A percentile compares a stretch with the other conserved stretches of the same genome.
phyloP scores from a whole-genome alignment of 345 rosid species.

The Firmiana major region DNA sequence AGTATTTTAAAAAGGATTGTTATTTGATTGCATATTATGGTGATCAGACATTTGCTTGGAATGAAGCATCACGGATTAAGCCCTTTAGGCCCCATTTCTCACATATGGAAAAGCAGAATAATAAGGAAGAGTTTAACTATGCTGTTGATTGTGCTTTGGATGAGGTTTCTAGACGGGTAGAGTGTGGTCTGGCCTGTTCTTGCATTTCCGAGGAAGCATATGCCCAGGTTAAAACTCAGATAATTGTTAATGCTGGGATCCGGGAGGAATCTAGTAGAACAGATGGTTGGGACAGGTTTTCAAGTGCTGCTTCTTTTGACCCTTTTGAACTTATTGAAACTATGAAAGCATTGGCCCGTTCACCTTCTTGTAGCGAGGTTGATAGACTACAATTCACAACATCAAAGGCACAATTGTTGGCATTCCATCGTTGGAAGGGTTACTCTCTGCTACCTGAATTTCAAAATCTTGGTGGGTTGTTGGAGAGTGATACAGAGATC shows the following conservation, averaged over 20 bases:
- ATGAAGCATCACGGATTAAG: slow-evolving; percentile 53
- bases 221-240: slow-evolving; percentile 42
- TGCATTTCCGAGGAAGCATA: slow-evolving; percentile 53
- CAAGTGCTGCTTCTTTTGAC: slow-evolving; percentile 42
- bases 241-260: slow-evolving; percentile 55
- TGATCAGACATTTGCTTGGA: slow-evolving; percentile 75
- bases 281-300: slow-evolving; percentile 48
- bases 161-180: slow-evolving; percentile 69
- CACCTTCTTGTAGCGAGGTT: slow-evolving; percentile 28
- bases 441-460: slow-evolving; percentile 50
- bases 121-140: slow-evolving; percentile 34
- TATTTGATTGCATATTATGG: slow-evolving; percentile 66
- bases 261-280: slow-evolving; percentile 36
- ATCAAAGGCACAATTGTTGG: slow-evolving; percentile 50
- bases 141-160: slow-evolving; percentile 71
- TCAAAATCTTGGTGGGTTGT: slow-evolving; percentile 35
- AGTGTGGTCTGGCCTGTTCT: slow-evolving; percentile 67
- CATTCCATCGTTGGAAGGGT: slow-evolving; percentile 70
- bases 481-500: slow-evolving; percentile 44
- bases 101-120: slow-evolving; percentile 61
- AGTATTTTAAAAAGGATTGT: slow-evolving; percentile 51
- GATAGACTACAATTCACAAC: slow-evolving; percentile 49
- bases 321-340: slow-evolving; percentile 48
- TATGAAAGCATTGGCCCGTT: slow-evolving; percentile 42
- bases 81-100: slow-evolving; percentile 56